A percentile compares a stretch with the other conserved stretches of the same genome.
These are phyloP conservation scores for Triticum turgidum DNA, from an alignment of 176 grass and related monocot genomes.

Conservation along the genomic window DNA sequence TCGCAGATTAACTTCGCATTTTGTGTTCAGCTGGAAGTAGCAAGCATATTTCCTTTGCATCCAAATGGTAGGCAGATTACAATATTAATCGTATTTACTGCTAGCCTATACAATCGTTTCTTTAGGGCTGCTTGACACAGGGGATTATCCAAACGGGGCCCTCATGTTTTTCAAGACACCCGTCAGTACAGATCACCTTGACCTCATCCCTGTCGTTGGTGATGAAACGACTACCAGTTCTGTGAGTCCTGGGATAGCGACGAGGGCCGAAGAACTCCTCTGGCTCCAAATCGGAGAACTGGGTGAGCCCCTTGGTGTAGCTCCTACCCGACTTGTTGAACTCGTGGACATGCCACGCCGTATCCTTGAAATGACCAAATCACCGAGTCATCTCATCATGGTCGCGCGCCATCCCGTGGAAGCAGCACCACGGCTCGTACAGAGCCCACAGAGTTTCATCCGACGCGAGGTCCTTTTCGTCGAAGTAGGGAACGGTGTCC, in stretches of 20 bases:
- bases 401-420: not conserved
- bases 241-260: not conserved
- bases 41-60: too few species aligned
- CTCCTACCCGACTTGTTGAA: conserved; percentile 34
- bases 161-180: too few species aligned
- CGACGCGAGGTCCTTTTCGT: conserved; percentile 14
- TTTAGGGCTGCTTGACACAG: too few species aligned
- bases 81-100: too few species aligned
- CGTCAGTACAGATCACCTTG: too few species aligned
- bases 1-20: too few species aligned
- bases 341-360: conserved; percentile 17
- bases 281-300: not conserved
- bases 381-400: conserved; percentile 8
- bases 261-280: not conserved
- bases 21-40: too few species aligned
- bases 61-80: too few species aligned
- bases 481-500: not conserved
- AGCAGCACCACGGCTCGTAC: conserved; percentile 11
- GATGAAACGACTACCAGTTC: too few species aligned
- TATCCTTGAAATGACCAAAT: conserved; percentile 34
- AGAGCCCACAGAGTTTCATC: conserved; percentile 20
- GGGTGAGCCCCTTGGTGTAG: conserved; percentile 12
- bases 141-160: too few species aligned
- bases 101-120: too few species aligned
- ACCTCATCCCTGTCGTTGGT: too few species aligned